A percentile compares a stretch with the other conserved stretches of the same genome.
These are phyloP conservation scores for Phytophthora sansomeana DNA, from an alignment of 352 stramenopile species.

Conservation along the genomic window DNA sequence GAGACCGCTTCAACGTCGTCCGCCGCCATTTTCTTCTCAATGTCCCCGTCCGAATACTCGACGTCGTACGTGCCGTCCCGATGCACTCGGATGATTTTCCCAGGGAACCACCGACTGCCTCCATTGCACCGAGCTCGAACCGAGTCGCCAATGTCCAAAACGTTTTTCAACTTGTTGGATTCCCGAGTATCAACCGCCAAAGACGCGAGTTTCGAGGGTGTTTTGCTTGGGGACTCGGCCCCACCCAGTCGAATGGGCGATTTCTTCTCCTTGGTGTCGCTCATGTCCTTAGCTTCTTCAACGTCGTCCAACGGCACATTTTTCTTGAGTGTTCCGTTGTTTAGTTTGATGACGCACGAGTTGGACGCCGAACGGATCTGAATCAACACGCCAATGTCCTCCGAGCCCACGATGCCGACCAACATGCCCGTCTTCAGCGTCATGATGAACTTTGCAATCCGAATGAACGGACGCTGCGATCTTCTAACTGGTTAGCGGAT, in stretches of 20 bases:
- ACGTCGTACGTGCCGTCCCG: conserved; percentile 71
- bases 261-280: conserved; percentile 45
- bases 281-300: conserved; percentile 51
- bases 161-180: conserved; percentile 20
- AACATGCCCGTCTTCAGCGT: conserved; percentile 64
- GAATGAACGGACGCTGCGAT: conserved; percentile 14
- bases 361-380: conserved; percentile 67
- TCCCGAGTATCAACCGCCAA: conserved; percentile 17
- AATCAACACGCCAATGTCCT: conserved; percentile 67
- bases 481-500: conserved; percentile 3
- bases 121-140: conserved; percentile 67
- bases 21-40: conserved; percentile 42
- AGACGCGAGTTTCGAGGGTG: conserved; percentile 26
- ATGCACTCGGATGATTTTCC: conserved; percentile 61
- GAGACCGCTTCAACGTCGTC: conserved; percentile 23
- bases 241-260: conserved; percentile 56
- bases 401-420: conserved; percentile 59
- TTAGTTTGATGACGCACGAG: conserved; percentile 78
- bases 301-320: conserved; percentile 74
- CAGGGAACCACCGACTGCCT: conserved; percentile 69
- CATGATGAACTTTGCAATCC: conserved; percentile 30
- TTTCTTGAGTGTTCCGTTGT: conserved; percentile 68
- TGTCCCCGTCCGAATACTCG: conserved; percentile 67
- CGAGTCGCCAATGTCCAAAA: conserved; percentile 24
- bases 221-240: conserved; percentile 15